Base-by-base conservation (phyloP, 1,284 basidiomycete genomes). In the Irpex sp. region DNA sequence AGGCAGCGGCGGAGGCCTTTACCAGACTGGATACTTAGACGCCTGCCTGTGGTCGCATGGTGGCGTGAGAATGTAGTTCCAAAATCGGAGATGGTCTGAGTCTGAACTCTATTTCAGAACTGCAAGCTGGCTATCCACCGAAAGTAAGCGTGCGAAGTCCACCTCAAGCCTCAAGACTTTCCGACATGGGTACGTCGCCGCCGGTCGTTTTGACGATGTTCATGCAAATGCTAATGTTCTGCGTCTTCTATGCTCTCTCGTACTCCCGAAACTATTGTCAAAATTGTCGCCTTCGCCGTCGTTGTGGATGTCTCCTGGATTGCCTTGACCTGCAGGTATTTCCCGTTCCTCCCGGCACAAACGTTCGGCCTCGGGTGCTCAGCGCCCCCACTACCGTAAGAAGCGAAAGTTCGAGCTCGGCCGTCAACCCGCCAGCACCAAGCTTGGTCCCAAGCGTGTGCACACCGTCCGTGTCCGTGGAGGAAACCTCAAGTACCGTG, bases 391-490 rank as follows among this genome's bases (percentile, higher is more conserved):
- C 83, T 96, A 95, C 84, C 93, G 96, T 84, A 97, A 97, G 87
- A 97, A 97, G 91, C 89, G 95, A 91, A 97, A 97, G 84, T 97
- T 97, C 82, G 95, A 97, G 85, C 91, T 97, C 76, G 95, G 94
- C 77, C 94, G 96, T 78, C 96, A 97, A 79, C 83, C 96, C 64
- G 96, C 96, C 69, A 94, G 83, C 87, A 98, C 96, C 77, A 97
- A 93, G 85, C 88, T 98, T 70, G 94, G 95, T 63, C 75, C 89
- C 66, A 98, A 97, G 85, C 92, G 96, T 68, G 82, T 98, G 73
- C 96, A 97, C 83, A 85, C 87, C 60, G 95, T 98, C 68, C 93
- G 96, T 75, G 90, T 91, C 59, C 93, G 96, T 75, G 96, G 96
- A 71, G 96, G 96, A 63, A 97, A 95, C 85, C 69, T 85, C 79